Evolutionary conservation across 768 basidiomycete species (phyloP), one percentile per base, ranked within the genome.

Genomic region (Termitomyces sp.): DNA sequence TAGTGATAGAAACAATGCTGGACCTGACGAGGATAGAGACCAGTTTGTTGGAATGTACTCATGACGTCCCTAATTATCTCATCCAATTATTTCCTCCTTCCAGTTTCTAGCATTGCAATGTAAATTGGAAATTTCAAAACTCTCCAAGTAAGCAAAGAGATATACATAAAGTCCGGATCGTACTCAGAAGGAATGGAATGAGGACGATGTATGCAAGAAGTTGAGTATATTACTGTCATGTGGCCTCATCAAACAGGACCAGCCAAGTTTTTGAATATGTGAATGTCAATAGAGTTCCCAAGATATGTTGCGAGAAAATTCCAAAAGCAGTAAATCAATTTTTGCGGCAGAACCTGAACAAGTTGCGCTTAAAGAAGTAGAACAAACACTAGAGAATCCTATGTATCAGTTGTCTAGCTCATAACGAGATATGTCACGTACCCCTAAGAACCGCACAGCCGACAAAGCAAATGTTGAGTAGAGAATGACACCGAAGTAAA

Each of bases 341-440:
- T 67, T 79, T 82, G 66, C 91, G 82, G 81, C 88, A 93, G 71
- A 80, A 88, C 63, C 87, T 78, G 83, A 91, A 93, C 53, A 93
- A 72, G 72, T 92, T 91, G 63, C 90, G 83, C 72, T 82, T 89
- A 78, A 92, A 81, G 79, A 85, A 90, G 76, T 93, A 93, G 70
- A 68, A 91, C 64, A 93, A 68, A 70, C 91, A 93, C 91, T 93
- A 63, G 6, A 54, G n/a, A 57, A 59, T 59, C n/a, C 3, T 49
- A 6, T 30, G 56, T 45, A 60, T 58, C 33, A 47, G 39, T 34
- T 20, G 20, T 55, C 55, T 49, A 30, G 15, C 30, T 18, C 1
- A 24, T 56, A 33, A 46, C 49, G 16, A 37, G 11, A 37, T 18
- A 48, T 33, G 50, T 37, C 31, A 81, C 90, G 62, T 71, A 92